A percentile compares a stretch with the other conserved stretches of the same genome.
Evolutionary conservation across 805 yeast species (phyloP).

Genomic region (Candida piceae): DNA sequence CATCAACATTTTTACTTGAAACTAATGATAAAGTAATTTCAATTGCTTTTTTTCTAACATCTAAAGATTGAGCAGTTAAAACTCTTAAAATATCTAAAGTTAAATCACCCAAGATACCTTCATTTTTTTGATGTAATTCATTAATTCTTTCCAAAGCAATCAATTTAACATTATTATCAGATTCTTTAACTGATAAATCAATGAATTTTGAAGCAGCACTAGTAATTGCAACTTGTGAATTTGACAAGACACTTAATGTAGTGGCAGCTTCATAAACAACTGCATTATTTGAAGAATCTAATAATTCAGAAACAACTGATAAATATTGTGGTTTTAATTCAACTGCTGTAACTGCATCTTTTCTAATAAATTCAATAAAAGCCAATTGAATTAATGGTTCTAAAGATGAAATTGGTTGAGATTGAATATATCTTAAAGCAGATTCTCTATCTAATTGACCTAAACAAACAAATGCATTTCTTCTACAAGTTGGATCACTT

Average conservation of each 20-base stretch:
- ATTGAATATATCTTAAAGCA: slow-evolving; percentile 78
- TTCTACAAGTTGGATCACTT: slow-evolving; percentile 87
- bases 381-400: slow-evolving; percentile 87
- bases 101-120: slow-evolving; percentile 79
- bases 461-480: slow-evolving; percentile 90
- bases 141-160: slow-evolving; percentile 84
- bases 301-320: slow-evolving; percentile 62
- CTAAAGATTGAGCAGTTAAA: slow-evolving; percentile 82
- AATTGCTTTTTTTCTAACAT: slow-evolving; percentile 84
- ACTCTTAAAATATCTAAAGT: slow-evolving; percentile 83
- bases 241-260: slow-evolving; percentile 54
- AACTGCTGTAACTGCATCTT: slow-evolving; percentile 63
- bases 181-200: slow-evolving; percentile 82
- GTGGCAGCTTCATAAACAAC: slow-evolving; percentile 92
- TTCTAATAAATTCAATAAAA: slow-evolving; percentile 85
- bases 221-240: slow-evolving; percentile 60
- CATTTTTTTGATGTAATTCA: slow-evolving; percentile 66
- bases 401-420: slow-evolving; percentile 55
- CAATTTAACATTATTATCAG: slow-evolving; percentile 93
- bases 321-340: slow-evolving; percentile 68
- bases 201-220: slow-evolving; percentile 83
- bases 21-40: slow-evolving; percentile 77
- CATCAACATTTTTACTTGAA: slow-evolving; percentile 86
- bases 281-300: slow-evolving; percentile 63
- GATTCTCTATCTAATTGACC: slow-evolving; percentile 78